Evolutionary conservation across 495 filamentous ascomycete genomes (phyloP).

Genomic region (Penicillium mononematosum): DNA sequence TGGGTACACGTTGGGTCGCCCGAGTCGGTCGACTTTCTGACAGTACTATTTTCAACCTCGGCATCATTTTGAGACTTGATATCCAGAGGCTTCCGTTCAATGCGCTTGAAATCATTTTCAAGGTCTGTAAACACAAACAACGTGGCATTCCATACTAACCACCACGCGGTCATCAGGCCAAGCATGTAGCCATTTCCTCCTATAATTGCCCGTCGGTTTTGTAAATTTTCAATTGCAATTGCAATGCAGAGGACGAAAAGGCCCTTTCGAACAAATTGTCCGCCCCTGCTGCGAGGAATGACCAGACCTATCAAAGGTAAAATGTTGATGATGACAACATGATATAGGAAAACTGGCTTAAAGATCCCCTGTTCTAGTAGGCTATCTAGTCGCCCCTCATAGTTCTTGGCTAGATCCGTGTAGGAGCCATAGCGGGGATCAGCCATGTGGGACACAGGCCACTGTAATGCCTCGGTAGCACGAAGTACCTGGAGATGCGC

Average conservation of each 20-base stretch:
- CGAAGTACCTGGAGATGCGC: constrained; percentile 10
- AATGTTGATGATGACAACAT: constrained; percentile 30
- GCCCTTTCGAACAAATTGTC: constrained; percentile 45
- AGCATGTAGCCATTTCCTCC: constrained; percentile 65
- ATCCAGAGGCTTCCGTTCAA: constrained; percentile 43
- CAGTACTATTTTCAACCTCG: background rate
- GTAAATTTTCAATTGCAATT: constrained; percentile 41
- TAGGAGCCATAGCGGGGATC: constrained; percentile 22
- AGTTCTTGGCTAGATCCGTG: constrained; percentile 19
- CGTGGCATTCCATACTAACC: constrained; percentile 60
- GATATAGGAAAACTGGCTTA: constrained; percentile 42
- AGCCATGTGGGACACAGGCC: constrained; percentile 33
- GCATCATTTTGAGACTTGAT: background rate
- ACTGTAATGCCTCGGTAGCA: constrained; percentile 3
- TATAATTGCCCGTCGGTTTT: constrained; percentile 49
- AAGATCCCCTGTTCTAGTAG: constrained; percentile 32
- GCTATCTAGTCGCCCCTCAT: constrained; percentile 23
- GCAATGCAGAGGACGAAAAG: constrained; percentile 54
- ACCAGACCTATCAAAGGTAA: constrained; percentile 36
- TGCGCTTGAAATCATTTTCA: constrained; percentile 65
- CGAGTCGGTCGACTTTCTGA: background rate
- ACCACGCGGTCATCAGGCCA: constrained; percentile 66
- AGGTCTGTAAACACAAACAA: constrained; percentile 64
- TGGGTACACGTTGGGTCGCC: background rate
- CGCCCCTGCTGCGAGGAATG: constrained; percentile 28